These are phyloP conservation scores for Eucalyptus microcorys DNA, from an alignment of 345 rosid genomes.

Conservation along the genomic window DNA sequence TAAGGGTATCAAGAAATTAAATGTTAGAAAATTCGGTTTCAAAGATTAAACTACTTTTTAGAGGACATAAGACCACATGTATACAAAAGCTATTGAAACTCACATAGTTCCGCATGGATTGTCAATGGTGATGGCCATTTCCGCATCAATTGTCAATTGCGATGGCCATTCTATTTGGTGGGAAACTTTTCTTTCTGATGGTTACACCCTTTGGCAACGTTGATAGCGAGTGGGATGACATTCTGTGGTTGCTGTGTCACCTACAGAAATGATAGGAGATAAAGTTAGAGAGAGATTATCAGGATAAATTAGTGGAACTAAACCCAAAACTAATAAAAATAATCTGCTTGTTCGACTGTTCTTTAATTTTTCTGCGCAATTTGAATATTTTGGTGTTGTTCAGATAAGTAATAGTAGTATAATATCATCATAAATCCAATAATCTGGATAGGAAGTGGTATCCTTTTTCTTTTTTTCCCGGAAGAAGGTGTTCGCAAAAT, in stretches of 20 bases:
- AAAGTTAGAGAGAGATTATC: neutral
- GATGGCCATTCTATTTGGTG: neutral
- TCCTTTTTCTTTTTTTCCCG: fast-evolving
- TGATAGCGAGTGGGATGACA: neutral
- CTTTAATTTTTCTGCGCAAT: neutral
- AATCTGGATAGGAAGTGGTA: neutral
- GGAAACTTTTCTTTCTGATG: neutral
- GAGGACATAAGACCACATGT: neutral
- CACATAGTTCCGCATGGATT: neutral
- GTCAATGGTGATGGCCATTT: neutral
- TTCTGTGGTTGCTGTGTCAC: neutral
- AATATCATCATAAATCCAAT: neutral
- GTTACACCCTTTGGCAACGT: neutral
- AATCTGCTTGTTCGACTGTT: neutral
- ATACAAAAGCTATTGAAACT: neutral
- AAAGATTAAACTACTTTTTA: neutral
- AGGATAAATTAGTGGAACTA: neutral
- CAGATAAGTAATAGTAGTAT: neutral
- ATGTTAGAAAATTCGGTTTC: neutral
- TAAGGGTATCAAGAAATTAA: neutral
- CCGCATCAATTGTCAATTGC: neutral
- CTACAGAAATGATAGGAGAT: neutral
- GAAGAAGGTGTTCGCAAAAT: neutral
- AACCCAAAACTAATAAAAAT: neutral
- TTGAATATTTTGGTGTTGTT: neutral